A percentile compares a stretch with the other conserved stretches of the same genome.
These are phyloP conservation scores for Rhodomyrtus psidioides DNA, from an alignment of 441 rosid genomes.

Conservation along the genomic window DNA sequence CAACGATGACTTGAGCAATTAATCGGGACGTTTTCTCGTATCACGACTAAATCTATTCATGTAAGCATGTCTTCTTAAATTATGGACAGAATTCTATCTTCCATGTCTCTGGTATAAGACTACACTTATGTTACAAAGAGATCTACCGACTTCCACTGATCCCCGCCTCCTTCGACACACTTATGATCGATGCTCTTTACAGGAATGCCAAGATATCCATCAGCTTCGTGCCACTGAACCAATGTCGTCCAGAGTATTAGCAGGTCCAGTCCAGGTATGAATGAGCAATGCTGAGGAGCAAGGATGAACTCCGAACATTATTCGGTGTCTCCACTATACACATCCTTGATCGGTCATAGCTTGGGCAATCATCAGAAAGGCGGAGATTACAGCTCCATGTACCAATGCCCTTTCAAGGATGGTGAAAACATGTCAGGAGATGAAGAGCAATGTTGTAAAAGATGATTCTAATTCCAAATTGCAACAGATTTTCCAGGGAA, in stretches of 20 bases:
- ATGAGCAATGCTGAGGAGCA: neutral
- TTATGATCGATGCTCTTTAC: neutral
- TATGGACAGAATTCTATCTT: neutral
- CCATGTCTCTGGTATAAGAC: conserved; percentile 1
- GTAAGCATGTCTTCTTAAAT: neutral
- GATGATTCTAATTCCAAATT: neutral
- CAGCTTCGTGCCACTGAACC: neutral
- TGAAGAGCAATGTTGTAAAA: neutral
- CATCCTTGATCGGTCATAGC: conserved; percentile 99
- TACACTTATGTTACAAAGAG: conserved; percentile 29
- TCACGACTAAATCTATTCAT: neutral
- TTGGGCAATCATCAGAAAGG: conserved; percentile 89
- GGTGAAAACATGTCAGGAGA: neutral
- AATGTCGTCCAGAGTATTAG: neutral
- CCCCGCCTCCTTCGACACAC: neutral
- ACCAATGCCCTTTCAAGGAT: conserved; percentile 58
- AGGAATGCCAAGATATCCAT: neutral
- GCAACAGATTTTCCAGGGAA: neutral
- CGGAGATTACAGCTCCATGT: conserved; percentile 86
- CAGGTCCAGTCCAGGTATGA: neutral
- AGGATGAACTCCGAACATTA: neutral
- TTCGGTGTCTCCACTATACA: conserved; percentile 27
- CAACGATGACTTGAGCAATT: neutral
- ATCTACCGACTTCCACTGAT: conserved; percentile 1
- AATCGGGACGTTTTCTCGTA: neutral